Evolutionary conservation across 345 rosid species (phyloP), one percentile per base, ranked within the genome.

Genomic region (Salix udensis): DNA sequence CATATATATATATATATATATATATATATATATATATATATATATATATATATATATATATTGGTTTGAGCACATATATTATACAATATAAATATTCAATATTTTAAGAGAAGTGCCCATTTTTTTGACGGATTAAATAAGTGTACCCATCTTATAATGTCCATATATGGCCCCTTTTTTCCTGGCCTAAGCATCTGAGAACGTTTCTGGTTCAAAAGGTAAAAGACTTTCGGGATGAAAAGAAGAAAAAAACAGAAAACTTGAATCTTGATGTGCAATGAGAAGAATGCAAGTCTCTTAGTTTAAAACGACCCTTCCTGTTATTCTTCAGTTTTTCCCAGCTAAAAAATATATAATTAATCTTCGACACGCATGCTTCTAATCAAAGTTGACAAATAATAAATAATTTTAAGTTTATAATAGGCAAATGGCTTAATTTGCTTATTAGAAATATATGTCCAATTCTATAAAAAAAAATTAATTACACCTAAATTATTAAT

Each of bases 71-170:
- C 13, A 2, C 44, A 0, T 9, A 40, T 5, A 21, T 66, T 75
- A 44, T 78, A 67, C 65, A 74, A 50, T 68, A 44, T 53, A 48
- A 64, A 70, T 48, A 24, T 28, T 11, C 9, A 30, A 48, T 31
- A 23, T 52, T 53, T 16, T 24, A 53, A 23, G 23, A 52, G 58
- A 19, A 6, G n/a, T 19, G 23, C 14, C 14, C 28, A 3, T 9
- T 9, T 55, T 30, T 70, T 75, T 31, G 70, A 16, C 64, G 55
- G 80, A 83, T 76, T 77, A 77, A 81, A 83, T 12, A 79, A 79
- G 40, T 80, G 53, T 55, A 50, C 88, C 91, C 89, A 85, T 88
- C 84, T 76, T 76, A 83, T 77, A 69, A 24, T 85, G 91, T 88
- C 86, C 77, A 74, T 52, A 44, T 61, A 8, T 82, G 72, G 73